Base-by-base conservation (phyloP, 148 eudicot genomes). In the Rhododendron ferrugineum region DNA sequence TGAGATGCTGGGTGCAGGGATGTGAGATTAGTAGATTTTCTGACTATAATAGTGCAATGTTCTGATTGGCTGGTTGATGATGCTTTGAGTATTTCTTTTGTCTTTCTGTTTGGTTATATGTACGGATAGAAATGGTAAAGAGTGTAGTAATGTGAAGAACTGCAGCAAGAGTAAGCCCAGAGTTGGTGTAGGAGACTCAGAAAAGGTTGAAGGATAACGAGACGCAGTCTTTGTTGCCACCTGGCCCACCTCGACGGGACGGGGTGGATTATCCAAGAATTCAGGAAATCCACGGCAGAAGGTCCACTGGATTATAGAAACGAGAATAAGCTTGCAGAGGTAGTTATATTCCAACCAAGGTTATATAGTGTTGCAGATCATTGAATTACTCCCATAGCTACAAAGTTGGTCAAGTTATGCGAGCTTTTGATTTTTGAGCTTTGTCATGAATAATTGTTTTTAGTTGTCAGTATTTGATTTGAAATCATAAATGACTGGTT, bases 301-400 rank as follows among this genome's bases (percentile, higher is more conserved):
- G 87, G 98, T 96, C 85, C 94, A 92, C 91, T 96, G 98, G 98
- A 92, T 87, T 98, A 96, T 90, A 89, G 70, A 44, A 84, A 89
- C 89, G 98, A 98, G 28, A 85, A 91, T 84, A 90, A 96, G 85
- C 96, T 96, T 87, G 94, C 94, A 26, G 94, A 94, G 90, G 85
- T 96, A 11, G 46, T 94, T 90, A 94, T 92, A 77, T 96, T 91
- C 87, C 91, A 92, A 84, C 68, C 73, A 49, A 46, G 78, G 58
- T 46, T 74, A 72, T 83, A 30, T 30, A 68, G 11, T 46, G 30
- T 50, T 34, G 74, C n/a, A 44, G 40, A 74, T 85, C 36, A 28
- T 81, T 75, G 58, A 8, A 9, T 40, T 30, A 66, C 60, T 54
- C 23, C 60, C 46, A 30, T 70, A 13, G 72, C 44, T n/a, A 72